Percentiles rank a stretch among this genome's conserved stretches.
Evolutionary conservation across 2,329 filamentous ascomycete genomes (phyloP).

Genomic region (Calycina herbarum): DNA sequence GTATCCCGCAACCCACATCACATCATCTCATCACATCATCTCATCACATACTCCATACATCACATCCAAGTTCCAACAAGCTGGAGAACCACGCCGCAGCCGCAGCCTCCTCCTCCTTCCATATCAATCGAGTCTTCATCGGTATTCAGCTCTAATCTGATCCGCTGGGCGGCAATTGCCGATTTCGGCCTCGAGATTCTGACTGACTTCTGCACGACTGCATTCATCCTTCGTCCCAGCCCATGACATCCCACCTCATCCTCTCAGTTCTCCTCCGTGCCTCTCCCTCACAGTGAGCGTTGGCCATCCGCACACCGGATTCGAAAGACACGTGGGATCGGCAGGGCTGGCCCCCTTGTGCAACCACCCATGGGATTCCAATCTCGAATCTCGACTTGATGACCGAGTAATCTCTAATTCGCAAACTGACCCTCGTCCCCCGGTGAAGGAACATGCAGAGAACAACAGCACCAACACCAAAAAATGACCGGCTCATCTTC

Average conservation of each 20-base stretch:
- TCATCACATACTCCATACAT: neutral
- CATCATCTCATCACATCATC: neutral
- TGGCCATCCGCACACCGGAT: neutral
- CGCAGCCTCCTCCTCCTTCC: constrained; percentile 4
- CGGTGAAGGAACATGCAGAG: constrained; percentile 9
- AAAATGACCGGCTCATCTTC: constrained; percentile 16
- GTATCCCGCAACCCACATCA: neutral
- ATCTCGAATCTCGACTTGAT: constrained; percentile 4
- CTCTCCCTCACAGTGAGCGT: neutral
- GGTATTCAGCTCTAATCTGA: neutral
- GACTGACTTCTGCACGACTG: neutral
- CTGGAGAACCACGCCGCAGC: neutral
- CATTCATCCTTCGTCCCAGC: neutral
- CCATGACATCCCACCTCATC: too few species aligned
- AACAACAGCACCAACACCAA: constrained; percentile 4
- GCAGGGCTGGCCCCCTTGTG: constrained; percentile 2
- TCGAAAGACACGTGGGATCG: constrained; percentile 3
- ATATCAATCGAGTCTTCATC: neutral
- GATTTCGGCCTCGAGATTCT: neutral
- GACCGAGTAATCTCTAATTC: constrained; percentile 4
- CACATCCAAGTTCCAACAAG: constrained; percentile 5
- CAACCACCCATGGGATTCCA: neutral
- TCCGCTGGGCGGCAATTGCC: neutral
- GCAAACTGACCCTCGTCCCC: neutral
- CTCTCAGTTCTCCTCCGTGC: neutral